Evolutionary conservation across 2,329 filamentous ascomycete species (phyloP), one percentile per base, ranked within the genome.

Genomic region (Ceratocystis alfenasii): DNA sequence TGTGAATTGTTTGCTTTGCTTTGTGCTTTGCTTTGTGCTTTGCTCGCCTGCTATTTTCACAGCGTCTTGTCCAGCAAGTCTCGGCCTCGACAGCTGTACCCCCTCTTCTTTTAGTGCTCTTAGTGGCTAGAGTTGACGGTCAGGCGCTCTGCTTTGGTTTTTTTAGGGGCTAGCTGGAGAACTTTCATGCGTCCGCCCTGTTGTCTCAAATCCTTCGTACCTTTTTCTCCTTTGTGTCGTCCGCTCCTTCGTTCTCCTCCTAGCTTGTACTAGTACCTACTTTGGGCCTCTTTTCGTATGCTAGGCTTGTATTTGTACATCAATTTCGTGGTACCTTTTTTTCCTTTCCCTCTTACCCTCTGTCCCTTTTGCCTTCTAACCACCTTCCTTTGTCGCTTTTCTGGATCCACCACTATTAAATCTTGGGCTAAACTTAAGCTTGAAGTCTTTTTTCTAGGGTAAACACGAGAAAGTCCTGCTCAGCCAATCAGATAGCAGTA

Each of bases 391-490:
- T 8, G 55, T n/a, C 20, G 4, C 20, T 53, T 25, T 36, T 20
- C 28, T 20, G 55, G 25, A 59, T 36, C 28, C 55, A 59, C 55
- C 55, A 3, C 33, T 30, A 59, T 15, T 15, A 20, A 59, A 59
- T 59, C 55, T 30, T 59, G n/a, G 55, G 33, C 28, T 59, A 10
- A 59, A 59, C 55, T 59, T 59, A 65, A 64, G n/a, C 28, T 63
- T 46, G 36, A 46, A 46, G 63, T 25, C 53, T 46, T 60, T 57
- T 53, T 53, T 53, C 50, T 22, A 65, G 63, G 41, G 44, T 65
- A 61, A 65, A 65, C 63, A 65, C 63, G 63, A 65, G 63, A 44
- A 65, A 60, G 53, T 36, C 53, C 48, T 44, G 44, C 28, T 28
- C 62, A 36, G 45, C 30, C 65, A 45, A 62, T 62, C 59, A 45